These are phyloP conservation scores for Boletus tylopilopsis DNA, from an alignment of 768 basidiomycete species.

Conservation along the genomic window DNA sequence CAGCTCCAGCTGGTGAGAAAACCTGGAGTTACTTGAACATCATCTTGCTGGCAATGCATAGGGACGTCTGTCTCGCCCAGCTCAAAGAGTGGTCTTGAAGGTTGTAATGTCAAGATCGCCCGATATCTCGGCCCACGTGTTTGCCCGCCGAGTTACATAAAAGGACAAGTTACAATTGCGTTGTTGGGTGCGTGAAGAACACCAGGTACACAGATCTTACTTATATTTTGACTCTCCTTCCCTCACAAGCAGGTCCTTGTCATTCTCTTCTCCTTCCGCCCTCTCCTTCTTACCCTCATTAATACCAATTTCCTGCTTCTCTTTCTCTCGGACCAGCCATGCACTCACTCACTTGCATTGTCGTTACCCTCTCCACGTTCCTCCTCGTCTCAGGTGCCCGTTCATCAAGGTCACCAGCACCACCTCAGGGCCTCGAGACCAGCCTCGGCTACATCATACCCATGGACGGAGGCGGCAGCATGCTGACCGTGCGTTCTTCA, in stretches of 20 bases:
- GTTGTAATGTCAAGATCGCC: too few species aligned
- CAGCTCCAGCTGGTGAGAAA: neutral
- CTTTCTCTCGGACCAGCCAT: constrained; percentile 1
- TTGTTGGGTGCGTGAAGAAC: neutral
- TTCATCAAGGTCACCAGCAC: constrained; percentile 1
- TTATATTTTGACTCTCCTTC: constrained; percentile 1
- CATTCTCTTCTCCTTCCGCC: neutral
- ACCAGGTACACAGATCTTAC: neutral
- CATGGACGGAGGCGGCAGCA: constrained; percentile 51
- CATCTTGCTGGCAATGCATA: too few species aligned
- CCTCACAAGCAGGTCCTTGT: constrained; percentile 6
- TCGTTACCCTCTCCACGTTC: constrained; percentile 6
- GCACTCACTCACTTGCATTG: constrained; percentile 4
- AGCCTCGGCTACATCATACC: constrained; percentile 59
- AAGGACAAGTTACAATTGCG: neutral
- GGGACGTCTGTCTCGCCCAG: too few species aligned
- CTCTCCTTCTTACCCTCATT: neutral
- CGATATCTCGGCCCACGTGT: too few species aligned
- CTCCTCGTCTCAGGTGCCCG: constrained; percentile 10
- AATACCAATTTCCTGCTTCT: neutral
- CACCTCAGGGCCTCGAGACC: constrained; percentile 20
- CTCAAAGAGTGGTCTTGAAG: too few species aligned
- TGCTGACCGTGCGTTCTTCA: constrained; percentile 58
- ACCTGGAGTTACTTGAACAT: too few species aligned
- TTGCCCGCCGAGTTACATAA: constrained; percentile 11